Conservation (phyloP, 371 early-diverging fungal species). For the Phascolomyces articulosus region DNA sequence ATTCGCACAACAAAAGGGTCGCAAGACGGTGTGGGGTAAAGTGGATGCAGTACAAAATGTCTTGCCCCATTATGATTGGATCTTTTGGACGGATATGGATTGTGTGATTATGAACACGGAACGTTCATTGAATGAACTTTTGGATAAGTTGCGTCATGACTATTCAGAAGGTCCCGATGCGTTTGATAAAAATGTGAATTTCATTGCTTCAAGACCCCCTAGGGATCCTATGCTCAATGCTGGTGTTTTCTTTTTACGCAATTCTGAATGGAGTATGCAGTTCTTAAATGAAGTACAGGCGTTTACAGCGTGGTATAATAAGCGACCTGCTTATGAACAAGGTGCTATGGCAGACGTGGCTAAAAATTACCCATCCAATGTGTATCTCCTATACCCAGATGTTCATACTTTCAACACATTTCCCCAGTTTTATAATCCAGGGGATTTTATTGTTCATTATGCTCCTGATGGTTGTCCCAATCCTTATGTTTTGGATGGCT, state of each 20-base stretch:
- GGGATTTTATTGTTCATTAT: conserved; percentile 67
- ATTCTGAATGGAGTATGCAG: conserved; percentile 56
- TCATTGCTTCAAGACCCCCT: conserved; percentile 52
- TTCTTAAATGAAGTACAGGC: conserved; percentile 58
- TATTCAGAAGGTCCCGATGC: conserved; percentile 27
- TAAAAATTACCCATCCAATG: conserved; percentile 31
- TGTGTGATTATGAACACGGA: conserved; percentile 58
- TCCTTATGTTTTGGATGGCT: conserved; percentile 52
- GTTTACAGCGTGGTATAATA: conserved; percentile 46
- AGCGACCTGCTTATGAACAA: conserved; percentile 56
- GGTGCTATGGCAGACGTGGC: conserved; percentile 66
- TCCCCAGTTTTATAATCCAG: conserved; percentile 52
- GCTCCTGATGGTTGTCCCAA: conserved; percentile 68
- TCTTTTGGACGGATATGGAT: conserved; percentile 73
- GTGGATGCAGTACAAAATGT: conserved; percentile 62
- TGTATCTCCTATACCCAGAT: conserved; percentile 50
- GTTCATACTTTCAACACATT: conserved; percentile 67
- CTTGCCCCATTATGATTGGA: conserved; percentile 66
- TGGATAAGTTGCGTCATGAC: conserved; percentile 27
- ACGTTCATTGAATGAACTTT: conserved; percentile 38
- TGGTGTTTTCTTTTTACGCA: conserved; percentile 65
- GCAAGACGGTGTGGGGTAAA: conserved; percentile 64
- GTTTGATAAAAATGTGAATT: conserved; percentile 40
- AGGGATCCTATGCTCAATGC: conserved; percentile 60
- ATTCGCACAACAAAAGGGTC: conserved; percentile 58